Evolutionary conservation across 805 yeast species (phyloP).

Genomic region (Monosporozyma servazzii): DNA sequence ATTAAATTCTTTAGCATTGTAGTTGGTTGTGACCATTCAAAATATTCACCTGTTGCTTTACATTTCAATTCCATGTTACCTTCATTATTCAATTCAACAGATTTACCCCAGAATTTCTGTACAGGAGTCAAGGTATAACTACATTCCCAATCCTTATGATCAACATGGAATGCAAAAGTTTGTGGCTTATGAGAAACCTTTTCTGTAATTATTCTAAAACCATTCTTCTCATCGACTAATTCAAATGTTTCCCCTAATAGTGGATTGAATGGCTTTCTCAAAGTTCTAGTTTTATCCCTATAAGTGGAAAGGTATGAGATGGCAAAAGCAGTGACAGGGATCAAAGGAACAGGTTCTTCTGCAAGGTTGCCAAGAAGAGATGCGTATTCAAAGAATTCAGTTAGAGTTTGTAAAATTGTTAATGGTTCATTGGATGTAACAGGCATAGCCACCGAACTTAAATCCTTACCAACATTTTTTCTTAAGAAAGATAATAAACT

Average conservation of each 20-base stretch:
- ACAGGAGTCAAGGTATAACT: slow-evolving; percentile 59
- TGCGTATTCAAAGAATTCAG: slow-evolving; percentile 75
- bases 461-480: slow-evolving; percentile 87
- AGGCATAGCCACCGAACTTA: slow-evolving; percentile 83
- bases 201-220: slow-evolving; percentile 67
- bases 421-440: slow-evolving; percentile 90
- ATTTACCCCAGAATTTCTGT: slow-evolving; percentile 93
- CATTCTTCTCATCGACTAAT: slow-evolving; percentile 73
- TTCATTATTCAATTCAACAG: slow-evolving; percentile 68
- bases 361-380: slow-evolving; percentile 55
- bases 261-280: slow-evolving; percentile 92
- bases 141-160: slow-evolving; percentile 61
- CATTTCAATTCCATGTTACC: slow-evolving; percentile 57
- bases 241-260: slow-evolving; percentile 90
- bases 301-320: slow-evolving; percentile 61
- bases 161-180: slow-evolving; percentile 73
- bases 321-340: slow-evolving; percentile 71
- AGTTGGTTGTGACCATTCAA: slow-evolving; percentile 76
- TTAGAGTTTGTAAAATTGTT: slow-evolving; percentile 65
- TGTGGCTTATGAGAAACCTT: slow-evolving; percentile 81
- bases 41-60: slow-evolving; percentile 53
- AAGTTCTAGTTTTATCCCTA: slow-evolving; percentile 64
- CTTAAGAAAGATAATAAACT: slow-evolving; percentile 69
- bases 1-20: slow-evolving; percentile 76
- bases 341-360: slow-evolving; percentile 44